Conservation (phyloP, 164 flowering plant genomes). For the Piper betle region DNA sequence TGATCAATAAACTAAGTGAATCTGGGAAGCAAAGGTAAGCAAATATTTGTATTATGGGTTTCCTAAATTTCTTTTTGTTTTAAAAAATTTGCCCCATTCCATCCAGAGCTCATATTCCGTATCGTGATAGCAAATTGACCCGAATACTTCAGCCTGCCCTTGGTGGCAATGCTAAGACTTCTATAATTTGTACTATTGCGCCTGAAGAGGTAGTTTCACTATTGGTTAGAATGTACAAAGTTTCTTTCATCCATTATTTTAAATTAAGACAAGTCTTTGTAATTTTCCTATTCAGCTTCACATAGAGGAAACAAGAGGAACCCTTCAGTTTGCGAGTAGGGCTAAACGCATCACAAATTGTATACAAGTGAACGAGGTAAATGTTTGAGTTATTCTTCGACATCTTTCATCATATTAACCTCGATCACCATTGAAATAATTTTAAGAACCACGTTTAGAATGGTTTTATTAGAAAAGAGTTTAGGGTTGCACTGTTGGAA, state of each 20-base stretch:
- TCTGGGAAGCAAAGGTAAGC: slow-evolving; percentile 75
- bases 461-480: no score
- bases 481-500: no score
- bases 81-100: slow-evolving; percentile 1
- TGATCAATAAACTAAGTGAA: slow-evolving; percentile 86
- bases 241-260: no score
- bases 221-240: no score
- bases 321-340: slow-evolving; percentile 96
- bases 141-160: slow-evolving; percentile 98
- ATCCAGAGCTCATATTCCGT: slow-evolving; percentile 93
- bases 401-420: background rate
- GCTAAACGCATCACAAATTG: slow-evolving; percentile 92
- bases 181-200: slow-evolving; percentile 89
- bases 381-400: background rate
- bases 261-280: background rate
- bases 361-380: slow-evolving; percentile 96
- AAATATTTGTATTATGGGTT: background rate
- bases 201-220: slow-evolving; percentile 73
- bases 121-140: slow-evolving; percentile 93
- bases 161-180: slow-evolving; percentile 97
- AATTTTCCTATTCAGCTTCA: slow-evolving; percentile 39
- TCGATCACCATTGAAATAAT: background rate
- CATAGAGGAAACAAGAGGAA: slow-evolving; percentile 90
- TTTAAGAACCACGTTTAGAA: no score
- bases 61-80: background rate